phyloP scores from a whole-genome alignment of 2,329 filamentous ascomycete species.

The Ascochyta lentis region DNA sequence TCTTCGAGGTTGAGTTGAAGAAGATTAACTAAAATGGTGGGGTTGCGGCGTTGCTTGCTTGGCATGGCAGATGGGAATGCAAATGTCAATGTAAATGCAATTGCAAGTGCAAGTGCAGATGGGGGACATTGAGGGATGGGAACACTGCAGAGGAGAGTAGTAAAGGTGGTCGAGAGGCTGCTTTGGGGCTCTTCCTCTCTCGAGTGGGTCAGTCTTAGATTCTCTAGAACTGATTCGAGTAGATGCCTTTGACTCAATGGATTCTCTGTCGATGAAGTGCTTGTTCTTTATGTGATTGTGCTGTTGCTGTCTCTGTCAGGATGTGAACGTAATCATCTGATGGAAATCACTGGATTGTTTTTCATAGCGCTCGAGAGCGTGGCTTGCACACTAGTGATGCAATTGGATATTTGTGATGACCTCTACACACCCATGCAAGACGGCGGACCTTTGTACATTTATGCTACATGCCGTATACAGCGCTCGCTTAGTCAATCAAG shows the following conservation, averaged over 20 bases:
- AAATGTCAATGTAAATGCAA: too few relatives aligned
- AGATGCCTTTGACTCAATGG: not conserved
- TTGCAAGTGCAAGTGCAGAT: not conserved
- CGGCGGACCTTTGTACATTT: conserved; percentile 15
- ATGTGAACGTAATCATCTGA: not conserved
- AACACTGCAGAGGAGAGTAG: not conserved
- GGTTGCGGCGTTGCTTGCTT: too few relatives aligned
- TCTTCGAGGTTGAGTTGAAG: conserved; percentile 63
- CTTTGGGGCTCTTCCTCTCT: not conserved
- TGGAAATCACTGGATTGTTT: too few relatives aligned
- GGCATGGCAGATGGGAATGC: too few relatives aligned
- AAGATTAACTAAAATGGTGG: conserved; percentile 37
- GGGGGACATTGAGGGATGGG: not conserved
- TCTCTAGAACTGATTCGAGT: too few relatives aligned
- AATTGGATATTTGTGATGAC: not conserved
- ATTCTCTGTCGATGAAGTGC: not conserved
- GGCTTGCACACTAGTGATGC: too few relatives aligned
- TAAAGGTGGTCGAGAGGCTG: not conserved
- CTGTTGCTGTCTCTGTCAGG: too few relatives aligned
- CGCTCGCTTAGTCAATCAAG: not conserved
- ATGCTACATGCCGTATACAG: conserved; percentile 22
- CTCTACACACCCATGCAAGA: conserved; percentile 7
- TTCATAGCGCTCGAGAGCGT: too few relatives aligned
- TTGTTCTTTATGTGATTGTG: too few relatives aligned
- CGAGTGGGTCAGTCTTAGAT: too few relatives aligned